Evolutionary conservation across 331 rosid genomes (phyloP).

Genomic region (Acacia pycnantha): DNA sequence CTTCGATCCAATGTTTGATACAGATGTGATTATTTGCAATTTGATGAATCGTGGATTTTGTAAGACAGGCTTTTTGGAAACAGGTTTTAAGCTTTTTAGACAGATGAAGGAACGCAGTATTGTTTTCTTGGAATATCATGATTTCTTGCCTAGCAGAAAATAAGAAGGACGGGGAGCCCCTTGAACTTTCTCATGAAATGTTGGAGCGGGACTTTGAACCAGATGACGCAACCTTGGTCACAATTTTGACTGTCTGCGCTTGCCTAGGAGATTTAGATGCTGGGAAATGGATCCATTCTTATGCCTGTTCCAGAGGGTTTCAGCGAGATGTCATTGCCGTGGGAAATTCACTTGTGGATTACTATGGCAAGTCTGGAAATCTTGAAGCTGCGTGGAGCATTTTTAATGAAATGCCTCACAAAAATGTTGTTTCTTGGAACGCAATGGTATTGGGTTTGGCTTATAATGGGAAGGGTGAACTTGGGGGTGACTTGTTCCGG

Average conservation of each 20-base stretch:
- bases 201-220: conserved; percentile 45
- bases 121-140: conserved; percentile 63
- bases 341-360: conserved; percentile 60
- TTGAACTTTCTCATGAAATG: conserved; percentile 51
- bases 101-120: conserved; percentile 48
- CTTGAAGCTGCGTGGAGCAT: conserved; percentile 37
- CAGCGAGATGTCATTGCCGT: conserved; percentile 30
- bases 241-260: conserved; percentile 54
- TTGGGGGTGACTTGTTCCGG: conserved; percentile 49
- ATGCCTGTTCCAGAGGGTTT: conserved; percentile 33
- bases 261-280: conserved; percentile 53
- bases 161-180: conserved; percentile 42
- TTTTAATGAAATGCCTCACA: conserved; percentile 46
- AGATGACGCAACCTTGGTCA: conserved; percentile 57
- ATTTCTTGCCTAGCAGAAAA: conserved; percentile 45
- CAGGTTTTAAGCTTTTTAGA: conserved; percentile 41
- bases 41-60: conserved; percentile 61
- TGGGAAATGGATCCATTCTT: conserved; percentile 52
- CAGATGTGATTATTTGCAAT: conserved; percentile 50
- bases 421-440: conserved; percentile 64
- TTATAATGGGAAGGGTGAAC: conserved; percentile 58
- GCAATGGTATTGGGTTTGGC: conserved; percentile 63
- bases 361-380: conserved; percentile 59
- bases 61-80: conserved; percentile 39
- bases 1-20: conserved; percentile 61